phyloP scores from a whole-genome alignment of 23 red algal genomes.

The Pyropia yezoensis region DNA sequence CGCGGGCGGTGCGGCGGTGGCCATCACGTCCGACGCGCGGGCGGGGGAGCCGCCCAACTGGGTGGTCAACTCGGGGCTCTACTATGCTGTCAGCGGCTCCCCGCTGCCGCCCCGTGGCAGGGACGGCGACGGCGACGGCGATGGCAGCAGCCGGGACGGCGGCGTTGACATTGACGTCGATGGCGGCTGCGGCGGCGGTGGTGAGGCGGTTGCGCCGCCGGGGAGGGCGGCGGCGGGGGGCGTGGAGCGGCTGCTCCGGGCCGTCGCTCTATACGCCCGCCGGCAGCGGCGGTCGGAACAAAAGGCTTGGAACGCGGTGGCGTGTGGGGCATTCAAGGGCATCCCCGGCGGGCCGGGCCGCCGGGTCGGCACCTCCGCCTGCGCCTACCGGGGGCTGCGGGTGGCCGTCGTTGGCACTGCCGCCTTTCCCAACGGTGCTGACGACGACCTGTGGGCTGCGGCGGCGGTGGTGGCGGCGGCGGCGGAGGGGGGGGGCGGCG shows the following conservation, averaged over 20 bases:
- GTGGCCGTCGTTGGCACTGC: constrained; percentile 2
- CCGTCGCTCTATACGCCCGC: constrained; percentile 35
- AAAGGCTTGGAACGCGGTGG: constrained; percentile 79
- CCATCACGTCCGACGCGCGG: constrained; percentile 41
- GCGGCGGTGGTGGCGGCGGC: not conserved
- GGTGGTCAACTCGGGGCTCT: constrained; percentile 82
- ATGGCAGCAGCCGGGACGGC: too few relatives aligned
- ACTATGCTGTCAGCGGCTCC: constrained; percentile 11
- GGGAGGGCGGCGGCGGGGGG: too few relatives aligned
- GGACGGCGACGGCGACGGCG: too few relatives aligned
- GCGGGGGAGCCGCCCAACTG: constrained; percentile 22
- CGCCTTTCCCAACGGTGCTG: constrained; percentile 65
- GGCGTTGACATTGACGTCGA: too few relatives aligned
- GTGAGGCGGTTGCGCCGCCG: too few relatives aligned
- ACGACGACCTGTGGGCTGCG: constrained; percentile 20
- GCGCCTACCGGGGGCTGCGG: constrained; percentile 5
- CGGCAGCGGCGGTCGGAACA: constrained; percentile 67
- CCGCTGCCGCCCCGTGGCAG: too few relatives aligned
- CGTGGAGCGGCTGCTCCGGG: constrained; percentile 1
- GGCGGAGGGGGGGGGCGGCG: not conserved
- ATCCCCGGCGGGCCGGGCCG: constrained; percentile 32
- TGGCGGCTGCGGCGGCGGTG: too few relatives aligned
- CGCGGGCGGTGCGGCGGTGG: constrained; percentile 10
- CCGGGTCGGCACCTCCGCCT: constrained; percentile 16
- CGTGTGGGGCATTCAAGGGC: constrained; percentile 73